Conservation (phyloP, 225 moss, liverwort and hornwort genomes). For the Takakia lepidozioides region DNA sequence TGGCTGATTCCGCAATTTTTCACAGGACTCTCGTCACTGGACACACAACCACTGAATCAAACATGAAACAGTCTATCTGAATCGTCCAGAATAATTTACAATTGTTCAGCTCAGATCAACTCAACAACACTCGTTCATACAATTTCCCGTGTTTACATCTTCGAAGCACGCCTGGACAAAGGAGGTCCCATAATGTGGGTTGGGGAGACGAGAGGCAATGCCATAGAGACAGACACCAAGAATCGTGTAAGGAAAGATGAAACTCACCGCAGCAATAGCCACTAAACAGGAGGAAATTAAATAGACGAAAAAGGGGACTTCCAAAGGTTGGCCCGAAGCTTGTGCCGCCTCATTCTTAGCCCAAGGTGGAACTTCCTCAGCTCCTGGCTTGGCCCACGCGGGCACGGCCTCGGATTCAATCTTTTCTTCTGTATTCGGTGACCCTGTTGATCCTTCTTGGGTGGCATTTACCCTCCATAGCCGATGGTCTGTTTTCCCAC, state of each 20-base stretch:
- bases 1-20: too few relatives aligned
- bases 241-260: neutral
- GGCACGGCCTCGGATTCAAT: slow-evolving; percentile 18
- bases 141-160: too few relatives aligned
- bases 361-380: slow-evolving; percentile 90
- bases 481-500: too few relatives aligned
- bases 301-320: slow-evolving; percentile 69
- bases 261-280: slow-evolving; percentile 80
- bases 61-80: too few relatives aligned
- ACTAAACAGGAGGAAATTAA: slow-evolving; percentile 71
- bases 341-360: slow-evolving; percentile 63
- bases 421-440: slow-evolving; percentile 21
- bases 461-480: slow-evolving; percentile 24
- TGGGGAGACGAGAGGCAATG: neutral
- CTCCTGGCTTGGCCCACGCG: slow-evolving; percentile 68
- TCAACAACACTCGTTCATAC: too few relatives aligned
- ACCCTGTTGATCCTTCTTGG: slow-evolving; percentile 21
- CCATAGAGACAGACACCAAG: too few relatives aligned
- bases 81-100: too few relatives aligned
- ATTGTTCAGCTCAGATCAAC: too few relatives aligned
- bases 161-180: too few relatives aligned
- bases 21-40: too few relatives aligned
- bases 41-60: too few relatives aligned
- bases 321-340: slow-evolving; percentile 25
- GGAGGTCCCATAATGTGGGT: neutral